Percentiles rank a stretch among this genome's conserved stretches.
phyloP scores from a whole-genome alignment of 2,329 filamentous ascomycete genomes.

The Coniochaeta ligniaria region DNA sequence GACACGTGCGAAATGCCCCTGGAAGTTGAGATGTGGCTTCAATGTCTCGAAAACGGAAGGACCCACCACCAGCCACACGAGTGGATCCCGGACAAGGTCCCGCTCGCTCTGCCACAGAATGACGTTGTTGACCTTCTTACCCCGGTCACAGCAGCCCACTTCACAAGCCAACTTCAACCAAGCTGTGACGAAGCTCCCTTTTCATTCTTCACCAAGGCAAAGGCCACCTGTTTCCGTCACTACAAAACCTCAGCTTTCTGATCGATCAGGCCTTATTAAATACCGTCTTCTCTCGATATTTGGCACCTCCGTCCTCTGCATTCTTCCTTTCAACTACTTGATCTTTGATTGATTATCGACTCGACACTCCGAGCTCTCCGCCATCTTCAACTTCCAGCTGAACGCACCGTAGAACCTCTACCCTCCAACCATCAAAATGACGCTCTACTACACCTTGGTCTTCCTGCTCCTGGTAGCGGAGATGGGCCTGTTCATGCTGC shows the following conservation, averaged over 20 bases:
- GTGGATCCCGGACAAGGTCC: neutral
- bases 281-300: neutral
- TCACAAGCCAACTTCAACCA: neutral
- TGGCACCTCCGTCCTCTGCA: neutral
- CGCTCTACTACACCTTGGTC: constrained; percentile 54
- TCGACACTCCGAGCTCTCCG: neutral
- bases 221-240: neutral
- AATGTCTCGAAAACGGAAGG: neutral
- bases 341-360: neutral
- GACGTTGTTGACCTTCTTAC: constrained; percentile 1
- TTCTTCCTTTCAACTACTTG: neutral
- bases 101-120: constrained; percentile 2
- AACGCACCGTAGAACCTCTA: neutral
- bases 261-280: neutral
- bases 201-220: neutral
- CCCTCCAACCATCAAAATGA: constrained; percentile 35
- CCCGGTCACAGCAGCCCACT: constrained; percentile 2
- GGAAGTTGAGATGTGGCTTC: neutral
- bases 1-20: too few species aligned
- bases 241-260: neutral
- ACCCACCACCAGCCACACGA: neutral
- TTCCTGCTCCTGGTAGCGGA: constrained; percentile 77
- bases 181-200: constrained; percentile 1
- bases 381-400: neutral
- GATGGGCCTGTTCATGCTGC: constrained; percentile 73